Evolutionary conservation across 257 asterid species (phyloP).

Genomic region (Fraxinus americana): DNA sequence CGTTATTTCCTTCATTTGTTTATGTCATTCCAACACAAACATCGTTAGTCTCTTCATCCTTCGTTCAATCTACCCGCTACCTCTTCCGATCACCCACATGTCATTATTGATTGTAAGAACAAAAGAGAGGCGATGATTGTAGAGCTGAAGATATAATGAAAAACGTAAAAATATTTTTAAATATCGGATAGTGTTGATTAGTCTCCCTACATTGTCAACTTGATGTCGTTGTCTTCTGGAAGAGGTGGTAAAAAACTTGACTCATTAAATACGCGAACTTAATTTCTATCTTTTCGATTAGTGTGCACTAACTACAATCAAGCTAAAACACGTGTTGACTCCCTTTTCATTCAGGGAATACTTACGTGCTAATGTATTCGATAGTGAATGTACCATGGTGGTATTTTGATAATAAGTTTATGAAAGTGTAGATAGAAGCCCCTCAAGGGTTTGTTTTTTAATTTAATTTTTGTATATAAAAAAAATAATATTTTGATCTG

Average conservation of each 20-base stretch:
- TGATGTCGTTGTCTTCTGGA: too few relatives aligned
- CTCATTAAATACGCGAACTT: too few relatives aligned
- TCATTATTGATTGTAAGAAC: neutral
- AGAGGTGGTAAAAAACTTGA: too few relatives aligned
- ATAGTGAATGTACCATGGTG: too few relatives aligned
- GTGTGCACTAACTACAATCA: neutral
- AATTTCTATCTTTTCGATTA: too few relatives aligned
- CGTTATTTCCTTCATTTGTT: too few relatives aligned
- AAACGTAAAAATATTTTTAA: too few relatives aligned
- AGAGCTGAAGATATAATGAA: neutral
- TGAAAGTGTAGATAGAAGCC: neutral
- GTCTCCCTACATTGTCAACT: too few relatives aligned
- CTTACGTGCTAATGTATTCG: too few relatives aligned
- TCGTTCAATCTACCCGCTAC: neutral
- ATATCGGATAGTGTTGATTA: too few relatives aligned
- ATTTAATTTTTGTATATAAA: neutral
- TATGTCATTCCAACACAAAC: neutral
- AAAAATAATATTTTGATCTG: neutral
- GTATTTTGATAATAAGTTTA: too few relatives aligned
- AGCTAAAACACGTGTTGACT: neutral
- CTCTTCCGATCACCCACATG: neutral
- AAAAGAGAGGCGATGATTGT: neutral
- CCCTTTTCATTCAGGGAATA: too few relatives aligned
- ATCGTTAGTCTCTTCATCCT: neutral
- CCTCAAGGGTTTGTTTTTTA: neutral